A percentile compares a stretch with the other conserved stretches of the same genome.
Evolutionary conservation across 1,284 basidiomycete genomes (phyloP).

Genomic region (Somion occarium): DNA sequence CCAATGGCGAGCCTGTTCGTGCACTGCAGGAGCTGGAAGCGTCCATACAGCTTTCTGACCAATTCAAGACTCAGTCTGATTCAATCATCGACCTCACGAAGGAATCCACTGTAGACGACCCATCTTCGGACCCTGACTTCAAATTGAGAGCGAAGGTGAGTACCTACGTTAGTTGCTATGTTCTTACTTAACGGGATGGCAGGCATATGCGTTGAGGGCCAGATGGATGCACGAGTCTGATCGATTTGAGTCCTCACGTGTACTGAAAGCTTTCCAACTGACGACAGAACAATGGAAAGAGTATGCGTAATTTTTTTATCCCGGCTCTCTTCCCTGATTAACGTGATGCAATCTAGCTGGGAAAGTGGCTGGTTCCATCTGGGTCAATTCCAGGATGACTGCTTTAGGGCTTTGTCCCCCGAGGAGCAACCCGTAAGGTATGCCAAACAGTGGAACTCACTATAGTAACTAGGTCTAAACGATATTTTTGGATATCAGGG

Average conservation of each 20-base stretch:
- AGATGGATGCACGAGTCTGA: conserved; percentile 93
- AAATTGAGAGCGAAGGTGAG: background rate
- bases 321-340: conserved; percentile 7
- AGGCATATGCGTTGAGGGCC: conserved; percentile 87
- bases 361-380: conserved; percentile 85
- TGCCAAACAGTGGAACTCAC: too few relatives aligned
- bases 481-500: conserved; percentile 31
- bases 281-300: conserved; percentile 52
- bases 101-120: conserved; percentile 24
- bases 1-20: conserved; percentile 78
- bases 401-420: conserved; percentile 49
- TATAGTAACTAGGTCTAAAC: conserved; percentile 7
- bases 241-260: conserved; percentile 67
- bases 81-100: conserved; percentile 51
- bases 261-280: conserved; percentile 56
- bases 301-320: conserved; percentile 34
- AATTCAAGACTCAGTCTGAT: conserved; percentile 29
- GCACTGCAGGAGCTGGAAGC: conserved; percentile 90
- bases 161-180: too few relatives aligned
- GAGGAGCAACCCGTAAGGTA: conserved; percentile 51
- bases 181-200: too few relatives aligned
- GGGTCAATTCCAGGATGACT: conserved; percentile 84
- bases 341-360: conserved; percentile 46
- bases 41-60: conserved; percentile 50
- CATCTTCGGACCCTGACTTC: too few relatives aligned